Conservation (phyloP, 441 rosid species). For the Pelargonium citronellum region DNA sequence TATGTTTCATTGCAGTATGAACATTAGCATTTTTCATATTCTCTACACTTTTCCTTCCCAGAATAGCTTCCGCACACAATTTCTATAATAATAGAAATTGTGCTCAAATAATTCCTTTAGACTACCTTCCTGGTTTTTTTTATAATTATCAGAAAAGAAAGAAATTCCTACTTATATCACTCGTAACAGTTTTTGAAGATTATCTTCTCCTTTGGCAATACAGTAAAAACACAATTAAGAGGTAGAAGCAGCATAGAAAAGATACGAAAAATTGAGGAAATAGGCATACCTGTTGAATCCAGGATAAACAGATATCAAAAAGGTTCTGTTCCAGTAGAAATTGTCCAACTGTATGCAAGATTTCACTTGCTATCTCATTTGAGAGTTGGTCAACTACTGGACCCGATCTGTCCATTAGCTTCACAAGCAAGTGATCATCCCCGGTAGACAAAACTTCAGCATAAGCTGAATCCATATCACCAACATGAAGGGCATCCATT, state of each 20-base stretch:
- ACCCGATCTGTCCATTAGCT: slow-evolving; percentile 92
- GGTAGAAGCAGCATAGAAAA: not conserved
- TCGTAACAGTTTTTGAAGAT: not conserved
- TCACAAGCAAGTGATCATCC: slow-evolving; percentile 83
- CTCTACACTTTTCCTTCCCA: too few species aligned
- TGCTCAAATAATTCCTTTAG: too few species aligned
- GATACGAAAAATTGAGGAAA: slow-evolving; percentile 12
- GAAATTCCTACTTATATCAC: too few species aligned
- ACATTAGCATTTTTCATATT: too few species aligned
- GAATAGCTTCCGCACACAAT: too few species aligned
- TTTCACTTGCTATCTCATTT: slow-evolving; percentile 63
- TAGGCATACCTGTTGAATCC: slow-evolving; percentile 83
- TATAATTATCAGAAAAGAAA: too few species aligned
- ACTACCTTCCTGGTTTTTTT: too few species aligned
- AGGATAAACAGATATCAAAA: slow-evolving; percentile 75
- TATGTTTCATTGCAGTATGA: too few species aligned
- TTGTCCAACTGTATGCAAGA: slow-evolving; percentile 65
- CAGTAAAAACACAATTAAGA: not conserved
- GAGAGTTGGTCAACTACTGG: slow-evolving; percentile 85
- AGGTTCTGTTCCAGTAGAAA: slow-evolving; percentile 70
- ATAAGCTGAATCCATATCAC: slow-evolving; percentile 84
- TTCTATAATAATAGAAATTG: too few species aligned
- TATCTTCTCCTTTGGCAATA: not conserved
- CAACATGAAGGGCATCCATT: slow-evolving; percentile 83
- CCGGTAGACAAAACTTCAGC: slow-evolving; percentile 69